phyloP scores from a whole-genome alignment of 2,329 filamentous ascomycete species.

The Colletotrichum tropicale region DNA sequence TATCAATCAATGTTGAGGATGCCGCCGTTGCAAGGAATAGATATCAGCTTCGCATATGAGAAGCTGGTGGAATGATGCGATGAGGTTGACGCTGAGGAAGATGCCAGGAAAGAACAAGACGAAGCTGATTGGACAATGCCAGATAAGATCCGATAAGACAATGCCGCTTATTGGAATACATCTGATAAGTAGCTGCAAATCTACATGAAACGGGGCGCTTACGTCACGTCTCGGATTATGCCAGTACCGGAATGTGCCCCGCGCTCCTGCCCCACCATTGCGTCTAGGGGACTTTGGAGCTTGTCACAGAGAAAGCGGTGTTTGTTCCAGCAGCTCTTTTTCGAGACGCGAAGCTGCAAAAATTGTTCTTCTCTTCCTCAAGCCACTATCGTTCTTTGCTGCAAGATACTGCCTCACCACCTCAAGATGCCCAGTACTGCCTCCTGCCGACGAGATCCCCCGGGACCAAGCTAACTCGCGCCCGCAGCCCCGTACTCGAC shows the following conservation, averaged over 20 bases:
- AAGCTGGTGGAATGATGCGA: background rate
- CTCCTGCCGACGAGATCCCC: background rate
- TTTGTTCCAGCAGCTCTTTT: background rate
- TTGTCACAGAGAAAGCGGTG: constrained; percentile 6
- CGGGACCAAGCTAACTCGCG: background rate
- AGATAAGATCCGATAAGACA: background rate
- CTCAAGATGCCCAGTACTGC: constrained; percentile 13
- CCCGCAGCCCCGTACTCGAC: constrained; percentile 76
- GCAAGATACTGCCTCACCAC: background rate
- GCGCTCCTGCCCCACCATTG: constrained; percentile 8
- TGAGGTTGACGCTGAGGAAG: background rate
- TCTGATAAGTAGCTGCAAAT: background rate
- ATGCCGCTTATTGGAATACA: background rate
- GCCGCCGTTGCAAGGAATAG: background rate
- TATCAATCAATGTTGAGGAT: background rate
- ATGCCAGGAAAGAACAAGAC: no score
- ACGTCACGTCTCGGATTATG: background rate
- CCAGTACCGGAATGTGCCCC: constrained; percentile 5
- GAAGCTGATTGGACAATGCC: background rate
- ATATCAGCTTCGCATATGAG: background rate
- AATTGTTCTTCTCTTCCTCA: background rate
- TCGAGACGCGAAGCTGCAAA: background rate
- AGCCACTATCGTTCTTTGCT: background rate
- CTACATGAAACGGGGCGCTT: background rate
- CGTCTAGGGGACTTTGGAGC: background rate